Percentiles rank a stretch among this genome's conserved stretches.
These are phyloP conservation scores for Cochlearia excelsa DNA, from an alignment of 345 rosid genomes.

Conservation along the genomic window DNA sequence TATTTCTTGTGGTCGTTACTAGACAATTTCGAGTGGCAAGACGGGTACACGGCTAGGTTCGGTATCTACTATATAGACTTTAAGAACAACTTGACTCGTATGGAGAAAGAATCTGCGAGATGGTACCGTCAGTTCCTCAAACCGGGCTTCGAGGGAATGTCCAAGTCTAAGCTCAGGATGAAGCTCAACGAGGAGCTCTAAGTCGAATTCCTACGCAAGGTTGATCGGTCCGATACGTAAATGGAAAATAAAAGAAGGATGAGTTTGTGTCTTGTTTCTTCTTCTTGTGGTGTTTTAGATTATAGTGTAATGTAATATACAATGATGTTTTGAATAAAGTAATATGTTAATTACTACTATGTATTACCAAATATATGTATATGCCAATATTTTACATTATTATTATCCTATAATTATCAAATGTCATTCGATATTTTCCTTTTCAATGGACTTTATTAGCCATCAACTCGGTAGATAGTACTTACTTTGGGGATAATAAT, in stretches of 20 bases:
- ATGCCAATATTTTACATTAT: no score
- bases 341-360: no score
- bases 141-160: slow-evolving; percentile 13
- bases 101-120: slow-evolving; percentile 33
- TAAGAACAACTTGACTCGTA: slow-evolving; percentile 34
- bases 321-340: slow-evolving; percentile 13
- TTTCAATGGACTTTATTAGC: no score
- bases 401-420: no score
- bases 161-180: slow-evolving; percentile 18
- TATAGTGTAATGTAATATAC: background rate
- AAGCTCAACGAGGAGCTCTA: slow-evolving; percentile 30
- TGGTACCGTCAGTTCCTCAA: slow-evolving; percentile 30
- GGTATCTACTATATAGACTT: slow-evolving; percentile 32
- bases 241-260: slow-evolving; percentile 9
- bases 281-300: slow-evolving; percentile 20
- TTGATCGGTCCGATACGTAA: background rate
- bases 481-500: no score
- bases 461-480: no score
- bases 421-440: no score
- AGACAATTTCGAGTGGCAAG: slow-evolving; percentile 41
- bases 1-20: slow-evolving; percentile 35
- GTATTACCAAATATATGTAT: no score
- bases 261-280: background rate
- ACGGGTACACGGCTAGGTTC: slow-evolving; percentile 38
- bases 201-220: slow-evolving; percentile 10